A percentile compares a stretch with the other conserved stretches of the same genome.
Evolutionary conservation across 2,329 filamentous ascomycete genomes (phyloP).

Genomic region (Fusarium sp.): DNA sequence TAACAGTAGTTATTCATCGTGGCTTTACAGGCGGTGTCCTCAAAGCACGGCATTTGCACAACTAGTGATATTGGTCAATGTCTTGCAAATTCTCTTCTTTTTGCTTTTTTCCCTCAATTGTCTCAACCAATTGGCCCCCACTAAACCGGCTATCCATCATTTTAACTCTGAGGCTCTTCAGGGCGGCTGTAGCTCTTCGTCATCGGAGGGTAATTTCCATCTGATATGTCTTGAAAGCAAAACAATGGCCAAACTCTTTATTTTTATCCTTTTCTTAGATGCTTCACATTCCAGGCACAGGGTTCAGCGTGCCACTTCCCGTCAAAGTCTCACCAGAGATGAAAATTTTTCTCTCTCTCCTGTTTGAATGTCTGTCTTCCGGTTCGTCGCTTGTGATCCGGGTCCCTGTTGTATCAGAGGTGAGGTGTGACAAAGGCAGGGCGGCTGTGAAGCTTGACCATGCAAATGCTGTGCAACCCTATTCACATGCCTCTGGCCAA

Average conservation of each 20-base stretch:
- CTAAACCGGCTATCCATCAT: slow-evolving; percentile 7
- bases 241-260: slow-evolving; percentile 17
- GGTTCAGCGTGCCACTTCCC: slow-evolving; percentile 22
- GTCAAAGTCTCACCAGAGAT: slow-evolving; percentile 27
- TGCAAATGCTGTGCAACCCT: slow-evolving; percentile 30
- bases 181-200: slow-evolving; percentile 17
- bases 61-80: slow-evolving; percentile 20
- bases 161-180: slow-evolving; percentile 25
- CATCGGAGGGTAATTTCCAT: slow-evolving; percentile 26
- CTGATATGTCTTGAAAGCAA: slow-evolving; percentile 21
- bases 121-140: slow-evolving; percentile 6
- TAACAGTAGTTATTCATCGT: slow-evolving; percentile 18
- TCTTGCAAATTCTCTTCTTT: slow-evolving; percentile 11
- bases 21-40: slow-evolving; percentile 22
- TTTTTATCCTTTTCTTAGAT: not conserved
- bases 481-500: slow-evolving; percentile 23
- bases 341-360: slow-evolving; percentile 8
- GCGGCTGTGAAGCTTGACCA: slow-evolving; percentile 26
- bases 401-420: slow-evolving; percentile 30
- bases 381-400: slow-evolving; percentile 29
- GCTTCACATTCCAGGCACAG: slow-evolving; percentile 28
- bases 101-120: slow-evolving; percentile 12
- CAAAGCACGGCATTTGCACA: slow-evolving; percentile 32
- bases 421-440: slow-evolving; percentile 27
- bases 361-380: slow-evolving; percentile 9